Evolutionary conservation across 2,329 filamentous ascomycete genomes (phyloP).

Genomic region (Pseudodiploospora longispora): DNA sequence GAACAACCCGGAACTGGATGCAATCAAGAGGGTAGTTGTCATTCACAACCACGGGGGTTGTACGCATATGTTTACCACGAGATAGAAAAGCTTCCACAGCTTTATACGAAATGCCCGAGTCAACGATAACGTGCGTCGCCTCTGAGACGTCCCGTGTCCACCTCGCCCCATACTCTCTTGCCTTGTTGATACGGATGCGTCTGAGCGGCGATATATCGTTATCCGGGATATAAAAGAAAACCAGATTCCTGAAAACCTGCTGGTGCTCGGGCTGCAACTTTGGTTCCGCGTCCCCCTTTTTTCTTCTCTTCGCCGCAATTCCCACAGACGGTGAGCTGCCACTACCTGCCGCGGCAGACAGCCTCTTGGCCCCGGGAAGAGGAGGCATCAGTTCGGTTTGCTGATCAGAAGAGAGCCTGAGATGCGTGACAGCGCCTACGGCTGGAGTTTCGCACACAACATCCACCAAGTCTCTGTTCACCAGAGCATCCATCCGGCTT

Average conservation of each 20-base stretch:
- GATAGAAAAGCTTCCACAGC: conserved; percentile 47
- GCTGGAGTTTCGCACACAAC: conserved; percentile 3
- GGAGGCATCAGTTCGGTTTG: background rate
- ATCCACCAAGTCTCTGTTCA: conserved; percentile 8
- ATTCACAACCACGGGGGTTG: conserved; percentile 48
- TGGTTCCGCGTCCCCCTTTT: conserved; percentile 36
- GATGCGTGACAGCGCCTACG: background rate
- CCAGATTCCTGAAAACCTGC: conserved; percentile 52
- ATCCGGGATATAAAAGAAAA: conserved; percentile 74
- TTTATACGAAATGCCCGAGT: conserved; percentile 56
- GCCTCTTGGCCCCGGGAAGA: background rate
- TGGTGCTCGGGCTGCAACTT: conserved; percentile 42
- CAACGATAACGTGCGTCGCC: conserved; percentile 75
- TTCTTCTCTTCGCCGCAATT: conserved; percentile 17
- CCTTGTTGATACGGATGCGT: conserved; percentile 64
- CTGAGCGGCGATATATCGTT: conserved; percentile 62
- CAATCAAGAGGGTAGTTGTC: conserved; percentile 64
- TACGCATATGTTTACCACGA: background rate
- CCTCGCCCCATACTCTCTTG: conserved; percentile 63
- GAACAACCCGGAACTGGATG: conserved; percentile 46
- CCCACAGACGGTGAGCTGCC: background rate
- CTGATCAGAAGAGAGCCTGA: conserved; percentile 2
- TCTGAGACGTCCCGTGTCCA: conserved; percentile 54
- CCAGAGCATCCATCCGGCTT: conserved; percentile 12
- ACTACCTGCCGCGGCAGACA: background rate